Base-by-base conservation (phyloP, 2,329 filamentous ascomycete species). In the Aspergillus sergii region DNA sequence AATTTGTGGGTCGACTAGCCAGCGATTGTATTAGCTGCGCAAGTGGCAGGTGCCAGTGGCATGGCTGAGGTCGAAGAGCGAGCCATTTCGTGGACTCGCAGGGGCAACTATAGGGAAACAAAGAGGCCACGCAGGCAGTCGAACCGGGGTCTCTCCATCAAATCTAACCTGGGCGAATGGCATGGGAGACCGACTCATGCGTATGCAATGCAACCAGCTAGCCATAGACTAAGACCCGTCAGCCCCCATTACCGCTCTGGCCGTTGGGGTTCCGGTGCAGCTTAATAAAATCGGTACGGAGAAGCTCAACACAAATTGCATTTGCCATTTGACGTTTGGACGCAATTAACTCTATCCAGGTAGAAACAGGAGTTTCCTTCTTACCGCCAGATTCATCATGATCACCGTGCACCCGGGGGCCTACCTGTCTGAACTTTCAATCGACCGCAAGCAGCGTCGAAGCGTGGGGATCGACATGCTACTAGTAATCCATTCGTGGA, bases 201-300 rank as follows among this genome's bases (percentile, higher is more conserved):
- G 48, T 28, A 51, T 51, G 48, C 48, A 51, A 51, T 51, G 48
- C 48, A 51, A 51, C 48, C 48, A 51, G 48, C 48, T 51, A 51
- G 26, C 26, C 21, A 51, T 26, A 1, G 16, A 51, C 48, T 51
- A 26, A 14, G 11, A 32, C 21, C 48, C 48, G 48, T 51, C 26
- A 32, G 45, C 9, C 48, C 12, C 48, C 48, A 51, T 3, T 51
- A 51, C 12, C 48, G 48, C 48, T 51, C 48, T 51, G 48, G 48
- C 48, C 48, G 48, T 51, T 51, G 48, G 48, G 48, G 26, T 51
- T 51, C 48, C 48, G 48, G 21, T 28, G 48, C 48, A 51, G 14
- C 48, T 48, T 48, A 48, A 48, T 48, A 26, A 23, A 26, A 48
- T 6, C 26, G 21, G 26, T 28, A 28, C 26, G 6, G 26, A 28